Percentiles rank a stretch among this genome's conserved stretches.
Evolutionary conservation across 2,329 filamentous ascomycete species (phyloP).

Genomic region (Harringtonia lauricola): DNA sequence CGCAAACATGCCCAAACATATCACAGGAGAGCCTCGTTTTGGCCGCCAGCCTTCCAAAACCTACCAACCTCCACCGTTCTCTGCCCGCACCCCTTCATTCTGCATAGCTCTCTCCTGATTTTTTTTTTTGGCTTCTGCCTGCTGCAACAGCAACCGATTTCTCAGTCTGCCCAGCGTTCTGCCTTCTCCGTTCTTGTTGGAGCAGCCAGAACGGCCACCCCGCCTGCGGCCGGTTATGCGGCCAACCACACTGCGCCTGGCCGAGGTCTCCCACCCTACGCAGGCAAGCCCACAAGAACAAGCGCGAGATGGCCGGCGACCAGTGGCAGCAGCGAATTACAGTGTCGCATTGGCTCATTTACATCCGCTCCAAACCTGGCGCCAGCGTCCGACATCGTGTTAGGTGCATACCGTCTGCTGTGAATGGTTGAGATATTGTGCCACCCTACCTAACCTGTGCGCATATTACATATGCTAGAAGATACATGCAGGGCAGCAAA

Average conservation of each 20-base stretch:
- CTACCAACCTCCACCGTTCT: no score
- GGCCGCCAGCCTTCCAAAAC: neutral
- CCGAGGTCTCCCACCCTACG: neutral
- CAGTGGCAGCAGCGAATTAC: neutral
- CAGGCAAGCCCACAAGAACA: neutral
- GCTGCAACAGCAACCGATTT: neutral
- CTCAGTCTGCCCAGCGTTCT: conserved; percentile 6
- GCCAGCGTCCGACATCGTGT: neutral
- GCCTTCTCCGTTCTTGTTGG: conserved; percentile 1
- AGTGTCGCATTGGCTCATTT: neutral
- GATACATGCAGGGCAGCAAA: conserved; percentile 5
- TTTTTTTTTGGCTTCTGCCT: neutral
- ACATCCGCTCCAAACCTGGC: no score
- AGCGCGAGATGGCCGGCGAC: conserved; percentile 1
- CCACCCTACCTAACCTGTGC: neutral
- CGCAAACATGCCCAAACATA: no score
- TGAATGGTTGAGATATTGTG: neutral
- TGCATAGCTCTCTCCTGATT: neutral
- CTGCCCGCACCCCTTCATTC: no score
- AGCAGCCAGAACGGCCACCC: neutral
- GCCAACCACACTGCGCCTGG: conserved; percentile 8
- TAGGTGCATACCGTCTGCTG: neutral
- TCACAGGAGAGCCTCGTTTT: neutral
- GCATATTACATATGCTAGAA: neutral
- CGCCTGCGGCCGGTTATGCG: conserved; percentile 9